A percentile compares a stretch with the other conserved stretches of the same genome.
Evolutionary conservation across 208 protist genomes (phyloP).

Genomic region (Histomonas meleagridis): DNA sequence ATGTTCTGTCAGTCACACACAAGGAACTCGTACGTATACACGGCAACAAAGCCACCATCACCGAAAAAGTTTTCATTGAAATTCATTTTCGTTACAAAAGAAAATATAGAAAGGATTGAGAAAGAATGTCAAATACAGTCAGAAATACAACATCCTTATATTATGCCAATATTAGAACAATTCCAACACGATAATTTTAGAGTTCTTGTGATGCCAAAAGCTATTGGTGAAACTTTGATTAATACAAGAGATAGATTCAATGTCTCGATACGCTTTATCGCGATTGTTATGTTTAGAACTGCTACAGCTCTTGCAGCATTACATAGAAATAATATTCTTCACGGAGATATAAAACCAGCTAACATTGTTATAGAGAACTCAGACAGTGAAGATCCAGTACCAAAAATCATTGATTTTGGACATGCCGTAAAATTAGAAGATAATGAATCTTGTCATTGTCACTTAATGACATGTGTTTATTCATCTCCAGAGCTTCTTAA

Average conservation of each 20-base stretch:
- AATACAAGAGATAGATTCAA: no score
- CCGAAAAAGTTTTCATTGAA: background rate
- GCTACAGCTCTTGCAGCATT: background rate
- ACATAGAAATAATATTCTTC: background rate
- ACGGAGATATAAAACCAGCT: background rate
- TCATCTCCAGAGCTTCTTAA: background rate
- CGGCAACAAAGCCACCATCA: background rate
- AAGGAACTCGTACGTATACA: background rate
- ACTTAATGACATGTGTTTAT: conserved; percentile 7
- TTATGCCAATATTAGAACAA: background rate
- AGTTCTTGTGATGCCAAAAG: background rate
- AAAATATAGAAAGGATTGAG: background rate
- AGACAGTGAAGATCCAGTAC: background rate
- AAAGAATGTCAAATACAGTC: background rate
- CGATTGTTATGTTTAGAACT: no score
- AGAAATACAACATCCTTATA: background rate
- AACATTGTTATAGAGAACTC: background rate
- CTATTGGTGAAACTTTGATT: background rate
- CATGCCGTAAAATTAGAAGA: background rate
- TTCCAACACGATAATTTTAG: background rate
- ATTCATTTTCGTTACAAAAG: background rate
- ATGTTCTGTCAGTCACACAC: no score
- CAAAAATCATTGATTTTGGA: background rate
- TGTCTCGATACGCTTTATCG: no score
- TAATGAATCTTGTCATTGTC: background rate